Evolutionary conservation across 331 rosid genomes (phyloP).

Genomic region (Rhamnella rubrinervis): DNA sequence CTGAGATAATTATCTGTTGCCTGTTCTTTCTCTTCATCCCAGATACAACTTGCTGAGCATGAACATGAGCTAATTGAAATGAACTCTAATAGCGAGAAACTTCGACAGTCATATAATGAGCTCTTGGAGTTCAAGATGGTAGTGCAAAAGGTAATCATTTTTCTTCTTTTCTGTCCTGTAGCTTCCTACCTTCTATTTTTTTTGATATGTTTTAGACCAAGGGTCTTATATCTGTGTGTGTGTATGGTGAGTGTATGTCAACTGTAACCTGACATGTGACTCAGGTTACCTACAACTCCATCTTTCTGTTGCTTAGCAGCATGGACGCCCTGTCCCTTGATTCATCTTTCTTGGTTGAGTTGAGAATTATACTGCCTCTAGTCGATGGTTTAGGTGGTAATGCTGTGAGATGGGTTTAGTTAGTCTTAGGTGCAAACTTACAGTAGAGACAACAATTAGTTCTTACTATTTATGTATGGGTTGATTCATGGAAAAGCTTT

Average conservation of each 20-base stretch:
- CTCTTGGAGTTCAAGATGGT: slow-evolving; percentile 97
- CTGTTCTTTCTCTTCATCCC: slow-evolving; percentile 27
- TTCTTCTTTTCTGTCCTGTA: not conserved
- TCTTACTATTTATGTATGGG: no score
- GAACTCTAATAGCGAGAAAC: slow-evolving; percentile 90
- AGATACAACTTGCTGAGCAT: slow-evolving; percentile 92
- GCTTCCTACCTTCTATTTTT: slow-evolving; percentile 5
- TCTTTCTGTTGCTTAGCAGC: not conserved
- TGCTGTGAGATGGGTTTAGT: not conserved
- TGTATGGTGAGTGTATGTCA: not conserved
- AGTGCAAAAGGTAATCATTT: slow-evolving; percentile 69
- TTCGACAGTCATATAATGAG: slow-evolving; percentile 88
- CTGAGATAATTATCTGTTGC: slow-evolving; percentile 25
- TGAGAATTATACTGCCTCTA: no score
- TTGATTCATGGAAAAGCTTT: not conserved
- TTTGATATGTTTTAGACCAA: slow-evolving; percentile 12
- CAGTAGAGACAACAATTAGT: not conserved
- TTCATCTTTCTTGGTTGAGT: no score
- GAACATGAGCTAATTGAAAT: slow-evolving; percentile 91
- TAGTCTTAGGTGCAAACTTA: not conserved
- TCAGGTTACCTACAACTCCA: not conserved
- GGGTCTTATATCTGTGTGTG: slow-evolving; percentile 1
- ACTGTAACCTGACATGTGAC: not conserved
- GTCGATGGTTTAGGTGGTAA: not conserved
- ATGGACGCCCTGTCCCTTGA: not conserved